A percentile compares a stretch with the other conserved stretches of the same genome.
Conservation (phyloP, 176 grass and related monocot genomes). For the Aegilops speltoides region DNA sequence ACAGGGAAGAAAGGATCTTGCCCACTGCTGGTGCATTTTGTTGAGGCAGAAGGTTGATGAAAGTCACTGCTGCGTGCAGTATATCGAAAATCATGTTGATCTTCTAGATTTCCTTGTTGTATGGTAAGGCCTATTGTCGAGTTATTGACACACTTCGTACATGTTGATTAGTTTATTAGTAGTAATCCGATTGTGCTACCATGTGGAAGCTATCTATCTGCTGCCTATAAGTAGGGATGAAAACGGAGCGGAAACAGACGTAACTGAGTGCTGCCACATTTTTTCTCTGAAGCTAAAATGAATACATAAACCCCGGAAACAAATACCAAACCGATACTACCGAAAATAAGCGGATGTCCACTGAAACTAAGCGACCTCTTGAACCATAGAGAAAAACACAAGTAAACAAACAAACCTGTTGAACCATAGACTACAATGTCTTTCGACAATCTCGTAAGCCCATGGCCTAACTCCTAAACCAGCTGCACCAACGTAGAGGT, state of each 20-base stretch:
- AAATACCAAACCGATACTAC: not conserved
- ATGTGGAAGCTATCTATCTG: conserved; percentile 1
- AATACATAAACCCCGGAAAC: not conserved
- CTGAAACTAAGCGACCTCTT: not conserved
- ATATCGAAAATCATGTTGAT: conserved; percentile 89
- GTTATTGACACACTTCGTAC: not conserved
- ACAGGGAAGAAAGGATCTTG: conserved; percentile 94
- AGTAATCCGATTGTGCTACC: not conserved
- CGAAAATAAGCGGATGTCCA: not conserved
- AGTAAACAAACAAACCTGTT: not conserved
- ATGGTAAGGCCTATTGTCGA: conserved; percentile 63
- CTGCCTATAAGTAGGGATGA: not conserved
- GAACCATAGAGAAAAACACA: not conserved
- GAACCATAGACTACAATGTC: not conserved
- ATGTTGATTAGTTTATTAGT: conserved; percentile 2
- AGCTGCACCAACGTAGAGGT: not conserved
- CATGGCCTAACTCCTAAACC: not conserved
- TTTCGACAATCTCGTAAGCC: not conserved
- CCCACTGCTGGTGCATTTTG: conserved; percentile 89
- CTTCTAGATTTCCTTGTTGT: conserved; percentile 98
- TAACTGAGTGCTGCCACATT: not conserved
- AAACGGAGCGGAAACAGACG: not conserved
- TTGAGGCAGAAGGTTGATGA: conserved; percentile 85
- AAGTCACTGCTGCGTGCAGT: conserved; percentile 70
- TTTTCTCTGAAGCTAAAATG: not conserved